Base-by-base conservation (phyloP, 2,329 filamentous ascomycete genomes). In the Fusarium sp. region DNA sequence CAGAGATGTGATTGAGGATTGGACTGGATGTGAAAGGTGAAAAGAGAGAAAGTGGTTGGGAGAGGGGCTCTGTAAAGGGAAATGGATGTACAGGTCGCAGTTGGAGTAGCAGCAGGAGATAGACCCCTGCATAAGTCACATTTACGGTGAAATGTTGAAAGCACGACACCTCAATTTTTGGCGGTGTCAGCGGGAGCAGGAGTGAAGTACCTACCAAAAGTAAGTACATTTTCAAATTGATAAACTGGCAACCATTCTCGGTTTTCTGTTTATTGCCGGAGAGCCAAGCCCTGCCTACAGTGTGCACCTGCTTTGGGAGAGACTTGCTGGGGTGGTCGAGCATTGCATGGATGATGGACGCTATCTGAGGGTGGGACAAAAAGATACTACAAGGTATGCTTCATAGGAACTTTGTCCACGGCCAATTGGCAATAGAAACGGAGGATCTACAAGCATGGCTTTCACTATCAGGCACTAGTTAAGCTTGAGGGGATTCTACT, bases 11-110 rank as follows among this genome's bases (percentile, higher is more conserved):
- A 64, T 63, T 60, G 70, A 69, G 58, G 64, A 67, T 38, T 40
- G 44, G 61, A 68, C 47, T 53, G 44, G 57, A 67, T 67, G 64
- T 28, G 23, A 65, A 65, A 53, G 32, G 46, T 67, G 68, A 69
- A 50, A 43, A 56, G 67, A 73, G 67, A 74, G 67, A 62, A 62
- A 62, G 59, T 69, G 72, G 71, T 70, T 70, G 70, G 70, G 71
- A 61, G 67, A 72, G 72, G 71, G 68, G 72, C 68, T 57, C 72
- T 74, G 71, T 60, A 53, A 67, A 46, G 67, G 56, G 60, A 58
- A 60, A 42, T 46, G 30, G 43, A 43, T 61, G 57, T 64, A 70
- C 66, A 69, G 53, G 66, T 58, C 19, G n/a, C 60, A 69, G 40
- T 44, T 40, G 58, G 32, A 52, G 61, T 61, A 42, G 47, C 25